These are phyloP conservation scores for Xylaria sp. DNA, from an alignment of 2,329 filamentous ascomycete genomes.

Conservation along the genomic window DNA sequence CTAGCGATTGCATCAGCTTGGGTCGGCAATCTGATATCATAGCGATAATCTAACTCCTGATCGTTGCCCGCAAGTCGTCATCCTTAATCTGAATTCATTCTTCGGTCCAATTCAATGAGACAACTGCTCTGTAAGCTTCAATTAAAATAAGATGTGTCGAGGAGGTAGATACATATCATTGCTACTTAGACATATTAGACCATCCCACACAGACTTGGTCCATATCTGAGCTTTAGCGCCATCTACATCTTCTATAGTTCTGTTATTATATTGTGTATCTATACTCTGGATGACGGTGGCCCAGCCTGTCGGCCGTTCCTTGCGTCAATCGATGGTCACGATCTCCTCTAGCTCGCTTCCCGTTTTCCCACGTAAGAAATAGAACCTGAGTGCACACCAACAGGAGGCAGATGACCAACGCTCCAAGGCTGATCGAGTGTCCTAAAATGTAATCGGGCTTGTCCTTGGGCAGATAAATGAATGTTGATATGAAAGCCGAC, in stretches of 20 bases:
- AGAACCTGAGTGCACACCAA: constrained; percentile 28
- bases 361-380: constrained; percentile 33
- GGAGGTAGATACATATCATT: background rate
- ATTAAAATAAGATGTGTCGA: background rate
- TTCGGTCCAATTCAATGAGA: background rate
- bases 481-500: constrained; percentile 58
- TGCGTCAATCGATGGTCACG: constrained; percentile 22
- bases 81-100: background rate
- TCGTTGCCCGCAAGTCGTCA: background rate
- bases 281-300: constrained; percentile 33
- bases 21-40: background rate
- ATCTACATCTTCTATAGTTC: background rate
- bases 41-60: background rate
- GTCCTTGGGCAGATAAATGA: constrained; percentile 57
- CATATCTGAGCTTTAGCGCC: background rate
- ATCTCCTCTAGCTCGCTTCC: constrained; percentile 25
- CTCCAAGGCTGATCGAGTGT: constrained; percentile 46
- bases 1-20: background rate
- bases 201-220: background rate
- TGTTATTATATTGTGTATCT: constrained; percentile 30
- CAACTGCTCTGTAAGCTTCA: background rate
- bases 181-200: background rate
- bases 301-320: constrained; percentile 26
- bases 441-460: constrained; percentile 52
- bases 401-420: constrained; percentile 28